These are phyloP conservation scores for Takashimella tepidaria DNA, from an alignment of 1,284 basidiomycete genomes.

Conservation along the genomic window DNA sequence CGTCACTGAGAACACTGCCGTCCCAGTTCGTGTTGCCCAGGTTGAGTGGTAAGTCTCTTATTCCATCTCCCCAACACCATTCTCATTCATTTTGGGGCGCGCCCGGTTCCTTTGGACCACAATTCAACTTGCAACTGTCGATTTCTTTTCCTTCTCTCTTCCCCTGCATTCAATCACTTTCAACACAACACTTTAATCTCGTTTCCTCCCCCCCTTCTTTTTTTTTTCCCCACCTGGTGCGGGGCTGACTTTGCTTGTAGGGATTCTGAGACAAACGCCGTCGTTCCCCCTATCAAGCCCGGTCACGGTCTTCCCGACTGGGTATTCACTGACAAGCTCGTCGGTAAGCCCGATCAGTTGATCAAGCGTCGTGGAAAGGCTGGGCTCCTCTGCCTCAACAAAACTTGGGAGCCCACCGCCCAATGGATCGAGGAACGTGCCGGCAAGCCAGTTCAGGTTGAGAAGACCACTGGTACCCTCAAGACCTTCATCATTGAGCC, in stretches of 20 bases:
- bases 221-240: neutral
- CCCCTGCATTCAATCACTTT: neutral
- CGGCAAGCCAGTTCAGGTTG: constrained; percentile 90
- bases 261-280: constrained; percentile 73
- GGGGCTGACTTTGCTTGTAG: constrained; percentile 51
- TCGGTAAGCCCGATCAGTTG: constrained; percentile 93
- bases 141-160: neutral
- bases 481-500: constrained; percentile 99
- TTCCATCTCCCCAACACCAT: neutral
- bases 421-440: constrained; percentile 85
- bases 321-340: constrained; percentile 82
- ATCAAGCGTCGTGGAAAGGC: constrained; percentile 99
- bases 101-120: neutral
- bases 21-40: constrained; percentile 48
- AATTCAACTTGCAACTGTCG: neutral
- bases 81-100: no score
- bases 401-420: constrained; percentile 78
- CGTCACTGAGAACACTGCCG: constrained; percentile 44
- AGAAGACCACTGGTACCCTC: constrained; percentile 86
- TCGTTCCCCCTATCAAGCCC: constrained; percentile 59
- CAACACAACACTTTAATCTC: neutral
- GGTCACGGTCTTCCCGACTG: constrained; percentile 70
- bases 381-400: constrained; percentile 89
- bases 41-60: constrained; percentile 44
- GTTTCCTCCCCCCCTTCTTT: neutral